A percentile compares a stretch with the other conserved stretches of the same genome.
Conservation (phyloP, 164 flowering plant species). For the Aristolochia californica region DNA sequence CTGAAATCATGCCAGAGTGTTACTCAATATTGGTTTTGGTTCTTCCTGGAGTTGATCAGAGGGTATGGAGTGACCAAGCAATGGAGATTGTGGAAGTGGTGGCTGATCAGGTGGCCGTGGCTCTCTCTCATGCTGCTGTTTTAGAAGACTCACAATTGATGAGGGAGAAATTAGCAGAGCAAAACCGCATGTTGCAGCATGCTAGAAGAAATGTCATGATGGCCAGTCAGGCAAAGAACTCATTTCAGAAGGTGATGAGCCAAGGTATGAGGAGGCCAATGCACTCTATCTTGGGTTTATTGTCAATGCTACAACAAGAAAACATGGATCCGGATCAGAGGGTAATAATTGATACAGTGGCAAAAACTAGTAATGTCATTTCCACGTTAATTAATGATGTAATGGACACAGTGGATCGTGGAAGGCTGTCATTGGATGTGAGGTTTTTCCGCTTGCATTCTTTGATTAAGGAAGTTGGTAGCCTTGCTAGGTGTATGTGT, state of each 20-base stretch:
- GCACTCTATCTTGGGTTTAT: conserved; percentile 84
- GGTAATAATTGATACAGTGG: conserved; percentile 56
- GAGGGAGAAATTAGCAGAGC: conserved; percentile 75
- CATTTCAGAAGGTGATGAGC: conserved; percentile 87
- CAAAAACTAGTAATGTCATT: conserved; percentile 56
- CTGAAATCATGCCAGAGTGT: conserved; percentile 54
- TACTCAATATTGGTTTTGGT: conserved; percentile 84
- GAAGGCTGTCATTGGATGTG: conserved; percentile 50
- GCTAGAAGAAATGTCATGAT: conserved; percentile 70
- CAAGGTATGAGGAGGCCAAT: conserved; percentile 82
- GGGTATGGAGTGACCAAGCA: conserved; percentile 69
- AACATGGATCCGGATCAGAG: conserved; percentile 38
- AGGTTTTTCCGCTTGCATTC: conserved; percentile 50
- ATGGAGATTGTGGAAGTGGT: conserved; percentile 87
- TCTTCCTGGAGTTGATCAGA: conserved; percentile 42
- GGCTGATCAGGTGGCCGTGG: conserved; percentile 97
- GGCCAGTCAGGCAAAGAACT: conserved; percentile 85
- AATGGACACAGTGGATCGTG: conserved; percentile 60
- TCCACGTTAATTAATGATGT: conserved; percentile 71
- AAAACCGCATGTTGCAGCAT: conserved; percentile 71
- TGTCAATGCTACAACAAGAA: conserved; percentile 62
- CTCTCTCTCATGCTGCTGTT: conserved; percentile 90
- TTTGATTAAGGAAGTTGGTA: conserved; percentile 68
- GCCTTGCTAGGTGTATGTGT: conserved; percentile 71
- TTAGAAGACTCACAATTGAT: conserved; percentile 88